Conservation (phyloP, 2,329 filamentous ascomycete genomes). For the Elsinoe batatas region DNA sequence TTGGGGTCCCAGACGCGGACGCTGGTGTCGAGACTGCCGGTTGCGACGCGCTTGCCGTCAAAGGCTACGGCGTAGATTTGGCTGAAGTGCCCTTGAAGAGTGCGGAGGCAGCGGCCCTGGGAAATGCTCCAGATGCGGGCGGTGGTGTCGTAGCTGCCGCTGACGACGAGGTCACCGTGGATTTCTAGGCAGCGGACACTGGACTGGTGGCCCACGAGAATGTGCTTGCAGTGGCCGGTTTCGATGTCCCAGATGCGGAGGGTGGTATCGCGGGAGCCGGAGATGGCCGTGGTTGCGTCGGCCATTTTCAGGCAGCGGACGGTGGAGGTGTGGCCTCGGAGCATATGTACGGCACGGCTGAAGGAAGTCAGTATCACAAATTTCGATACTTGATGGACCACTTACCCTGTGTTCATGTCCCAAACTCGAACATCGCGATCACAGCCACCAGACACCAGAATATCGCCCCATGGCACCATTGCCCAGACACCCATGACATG, state of each 20-base stretch:
- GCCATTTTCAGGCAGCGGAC: slow-evolving; percentile 98
- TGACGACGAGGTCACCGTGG: slow-evolving; percentile 93
- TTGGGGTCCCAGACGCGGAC: slow-evolving; percentile 93
- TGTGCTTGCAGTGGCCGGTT: slow-evolving; percentile 79
- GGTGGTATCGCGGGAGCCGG: slow-evolving; percentile 89
- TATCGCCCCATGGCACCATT: slow-evolving; percentile 96
- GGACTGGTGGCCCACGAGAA: slow-evolving; percentile 88
- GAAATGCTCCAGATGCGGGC: slow-evolving; percentile 97
- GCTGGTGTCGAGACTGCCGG: slow-evolving; percentile 90
- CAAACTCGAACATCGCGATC: slow-evolving; percentile 95
- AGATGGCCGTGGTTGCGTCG: slow-evolving; percentile 86
- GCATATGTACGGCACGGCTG: slow-evolving; percentile 65
- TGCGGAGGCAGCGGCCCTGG: slow-evolving; percentile 83
- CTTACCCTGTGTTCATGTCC: slow-evolving; percentile 88
- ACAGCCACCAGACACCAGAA: slow-evolving; percentile 89
- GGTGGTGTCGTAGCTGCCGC: slow-evolving; percentile 93
- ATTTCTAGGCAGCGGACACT: slow-evolving; percentile 93
- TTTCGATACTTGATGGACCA: slow-evolving; percentile 23
- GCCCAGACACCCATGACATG: slow-evolving; percentile 99
- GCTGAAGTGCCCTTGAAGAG: slow-evolving; percentile 87
- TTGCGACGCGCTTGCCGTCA: slow-evolving; percentile 85
- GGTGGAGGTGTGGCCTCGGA: slow-evolving; percentile 92
- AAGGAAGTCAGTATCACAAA: slow-evolving; percentile 8
- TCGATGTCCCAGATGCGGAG: slow-evolving; percentile 90
- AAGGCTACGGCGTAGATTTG: slow-evolving; percentile 99